Percentiles rank a stretch among this genome's conserved stretches.
These are phyloP conservation scores for Ambrosiella cleistominuta DNA, from an alignment of 2,329 filamentous ascomycete genomes.

Conservation along the genomic window DNA sequence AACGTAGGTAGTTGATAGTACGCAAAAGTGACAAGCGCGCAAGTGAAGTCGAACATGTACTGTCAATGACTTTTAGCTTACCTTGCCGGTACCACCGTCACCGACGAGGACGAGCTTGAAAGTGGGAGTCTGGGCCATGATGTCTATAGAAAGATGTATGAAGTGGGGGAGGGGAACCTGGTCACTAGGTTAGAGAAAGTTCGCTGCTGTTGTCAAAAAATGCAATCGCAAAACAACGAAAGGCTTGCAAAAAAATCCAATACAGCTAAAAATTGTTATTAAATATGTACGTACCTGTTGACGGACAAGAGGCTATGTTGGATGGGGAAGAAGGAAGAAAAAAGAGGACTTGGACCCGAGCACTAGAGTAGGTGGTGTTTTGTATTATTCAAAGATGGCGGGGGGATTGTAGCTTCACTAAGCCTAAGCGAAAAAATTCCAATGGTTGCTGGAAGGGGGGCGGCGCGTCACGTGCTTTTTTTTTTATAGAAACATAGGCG, in stretches of 20 bases:
- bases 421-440: conserved; percentile 12
- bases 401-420: conserved; percentile 11
- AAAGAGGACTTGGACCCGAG: conserved; percentile 12
- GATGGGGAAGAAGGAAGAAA: conserved; percentile 9
- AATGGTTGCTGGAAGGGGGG: conserved; percentile 6
- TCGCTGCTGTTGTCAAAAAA: neutral
- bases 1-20: neutral
- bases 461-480: conserved; percentile 10
- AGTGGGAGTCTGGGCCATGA: conserved; percentile 35
- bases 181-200: conserved; percentile 11
- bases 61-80: conserved; percentile 20
- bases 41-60: neutral
- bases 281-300: conserved; percentile 9
- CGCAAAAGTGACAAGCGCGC: neutral
- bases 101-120: conserved; percentile 99
- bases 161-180: conserved; percentile 22
- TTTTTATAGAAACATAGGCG: neutral
- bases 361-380: conserved; percentile 13
- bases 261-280: neutral
- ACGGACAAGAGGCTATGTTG: conserved; percentile 11
- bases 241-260: neutral
- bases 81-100: conserved; percentile 99
- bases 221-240: neutral
- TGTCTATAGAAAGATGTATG: conserved; percentile 19
- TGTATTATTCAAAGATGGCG: conserved; percentile 13